These are phyloP conservation scores for Mortierella sp. DNA, from an alignment of 371 early-diverging fungal species.

Conservation along the genomic window DNA sequence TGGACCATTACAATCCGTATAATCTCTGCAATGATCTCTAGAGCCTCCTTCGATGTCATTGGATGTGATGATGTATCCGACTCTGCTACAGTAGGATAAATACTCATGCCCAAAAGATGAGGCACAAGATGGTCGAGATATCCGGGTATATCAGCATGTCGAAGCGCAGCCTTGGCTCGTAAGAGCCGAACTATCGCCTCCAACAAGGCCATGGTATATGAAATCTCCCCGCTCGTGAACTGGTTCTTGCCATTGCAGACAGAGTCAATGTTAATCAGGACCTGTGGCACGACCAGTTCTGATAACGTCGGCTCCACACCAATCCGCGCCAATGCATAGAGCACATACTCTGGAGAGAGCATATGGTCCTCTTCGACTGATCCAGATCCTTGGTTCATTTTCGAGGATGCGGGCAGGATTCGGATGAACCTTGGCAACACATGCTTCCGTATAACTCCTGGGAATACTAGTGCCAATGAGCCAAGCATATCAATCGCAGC, in stretches of 20 bases:
- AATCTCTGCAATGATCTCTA: slow-evolving; percentile 53
- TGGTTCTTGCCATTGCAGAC: background rate
- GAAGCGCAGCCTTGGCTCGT: slow-evolving; percentile 41
- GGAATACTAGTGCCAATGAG: slow-evolving; percentile 15
- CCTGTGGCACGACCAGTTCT: slow-evolving; percentile 16
- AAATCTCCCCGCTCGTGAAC: slow-evolving; percentile 4
- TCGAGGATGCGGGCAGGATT: slow-evolving; percentile 9
- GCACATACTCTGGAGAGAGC: slow-evolving; percentile 1
- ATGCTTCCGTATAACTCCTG: slow-evolving; percentile 5
- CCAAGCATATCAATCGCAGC: slow-evolving; percentile 21
- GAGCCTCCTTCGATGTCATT: slow-evolving; percentile 25
- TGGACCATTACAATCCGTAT: slow-evolving; percentile 52
- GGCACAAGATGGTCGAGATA: slow-evolving; percentile 52
- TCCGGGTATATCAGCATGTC: slow-evolving; percentile 52
- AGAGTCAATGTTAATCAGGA: slow-evolving; percentile 2
- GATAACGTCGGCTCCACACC: slow-evolving; percentile 25
- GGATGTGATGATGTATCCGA: slow-evolving; percentile 19
- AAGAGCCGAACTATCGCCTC: slow-evolving; percentile 52
- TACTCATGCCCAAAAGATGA: slow-evolving; percentile 49
- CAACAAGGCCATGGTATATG: slow-evolving; percentile 55
- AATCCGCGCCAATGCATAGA: slow-evolving; percentile 17
- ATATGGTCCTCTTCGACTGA: background rate
- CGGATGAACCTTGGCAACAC: slow-evolving; percentile 17
- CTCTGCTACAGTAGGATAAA: slow-evolving; percentile 47
- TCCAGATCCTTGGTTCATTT: background rate